These are phyloP conservation scores for Fallopia convolvulus DNA, from an alignment of 148 eudicot genomes.

Conservation along the genomic window DNA sequence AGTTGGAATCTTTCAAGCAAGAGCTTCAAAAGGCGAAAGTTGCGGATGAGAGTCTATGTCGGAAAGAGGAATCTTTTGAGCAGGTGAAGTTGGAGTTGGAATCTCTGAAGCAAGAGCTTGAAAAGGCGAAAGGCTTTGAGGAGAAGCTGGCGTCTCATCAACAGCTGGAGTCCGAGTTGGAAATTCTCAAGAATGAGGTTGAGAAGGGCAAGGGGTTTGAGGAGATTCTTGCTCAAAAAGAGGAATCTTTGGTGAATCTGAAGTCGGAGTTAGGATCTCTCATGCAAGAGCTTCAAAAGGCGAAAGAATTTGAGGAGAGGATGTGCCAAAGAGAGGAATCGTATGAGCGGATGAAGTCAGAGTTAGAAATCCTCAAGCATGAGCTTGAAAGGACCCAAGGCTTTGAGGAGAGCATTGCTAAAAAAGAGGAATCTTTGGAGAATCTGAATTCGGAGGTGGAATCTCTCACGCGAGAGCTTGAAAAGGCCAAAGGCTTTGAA, in stretches of 20 bases:
- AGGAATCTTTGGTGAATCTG: not conserved
- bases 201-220: not conserved
- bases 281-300: conserved; percentile 30
- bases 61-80: conserved; percentile 17
- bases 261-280: conserved; percentile 7
- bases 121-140: conserved; percentile 31
- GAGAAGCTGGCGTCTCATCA: conserved; percentile 39
- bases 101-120: conserved; percentile 45
- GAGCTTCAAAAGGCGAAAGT: conserved; percentile 22
- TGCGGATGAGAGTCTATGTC: conserved; percentile 24
- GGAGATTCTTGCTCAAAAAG: not conserved
- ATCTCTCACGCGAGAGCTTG: conserved; percentile 23
- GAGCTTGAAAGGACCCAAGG: conserved; percentile 42
- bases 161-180: conserved; percentile 52
- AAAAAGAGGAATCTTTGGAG: conserved; percentile 47
- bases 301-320: not conserved
- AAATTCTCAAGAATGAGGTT: conserved; percentile 66
- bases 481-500: conserved; percentile 32
- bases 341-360: conserved; percentile 30
- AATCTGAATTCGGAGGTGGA: conserved; percentile 48
- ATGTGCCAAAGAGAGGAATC: conserved; percentile 1
- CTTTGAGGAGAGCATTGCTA: conserved; percentile 26
- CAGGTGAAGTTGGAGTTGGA: conserved; percentile 43
- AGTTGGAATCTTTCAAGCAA: conserved; percentile 15
- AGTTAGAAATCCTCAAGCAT: conserved; percentile 43